Conservation (phyloP, 2,329 filamentous ascomycete genomes). For the Ophiostoma sp. region DNA sequence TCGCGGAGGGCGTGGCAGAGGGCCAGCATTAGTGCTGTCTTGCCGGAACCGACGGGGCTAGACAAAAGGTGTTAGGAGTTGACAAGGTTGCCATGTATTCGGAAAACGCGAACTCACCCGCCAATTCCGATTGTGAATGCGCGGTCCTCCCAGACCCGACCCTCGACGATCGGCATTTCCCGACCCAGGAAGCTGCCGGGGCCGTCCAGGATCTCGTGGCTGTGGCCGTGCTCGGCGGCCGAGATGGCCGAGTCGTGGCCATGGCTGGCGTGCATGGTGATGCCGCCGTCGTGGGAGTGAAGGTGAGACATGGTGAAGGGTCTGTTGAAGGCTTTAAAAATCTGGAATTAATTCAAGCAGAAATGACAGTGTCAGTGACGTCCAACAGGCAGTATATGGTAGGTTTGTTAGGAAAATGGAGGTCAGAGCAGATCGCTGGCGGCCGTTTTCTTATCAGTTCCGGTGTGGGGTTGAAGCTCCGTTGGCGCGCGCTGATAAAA, state of each 20-base stretch:
- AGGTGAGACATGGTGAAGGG: conserved; percentile 27
- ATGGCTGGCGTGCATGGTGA: conserved; percentile 40
- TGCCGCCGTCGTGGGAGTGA: conserved; percentile 52
- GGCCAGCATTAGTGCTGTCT: conserved; percentile 94
- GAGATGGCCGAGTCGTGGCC: conserved; percentile 54
- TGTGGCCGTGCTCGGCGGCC: conserved; percentile 81
- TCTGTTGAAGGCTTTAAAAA: neutral
- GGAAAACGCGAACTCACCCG: conserved; percentile 61
- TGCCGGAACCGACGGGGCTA: conserved; percentile 93
- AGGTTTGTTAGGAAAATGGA: neutral
- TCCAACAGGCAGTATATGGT: neutral
- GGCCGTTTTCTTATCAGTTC: conserved; percentile 5
- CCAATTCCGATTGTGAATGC: conserved; percentile 98
- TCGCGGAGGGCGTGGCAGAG: conserved; percentile 83
- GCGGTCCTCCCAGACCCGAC: conserved; percentile 80
- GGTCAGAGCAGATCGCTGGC: neutral
- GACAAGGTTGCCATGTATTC: neutral
- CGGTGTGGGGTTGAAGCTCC: conserved; percentile 16
- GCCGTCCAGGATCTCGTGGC: conserved; percentile 91
- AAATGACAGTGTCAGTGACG: neutral
- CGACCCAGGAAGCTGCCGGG: conserved; percentile 86
- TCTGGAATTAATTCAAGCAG: neutral
- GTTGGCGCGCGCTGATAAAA: conserved; percentile 15
- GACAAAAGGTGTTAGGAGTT: neutral
- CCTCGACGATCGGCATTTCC: conserved; percentile 91